Evolutionary conservation across 2,329 filamentous ascomycete species (phyloP), one percentile per base, ranked within the genome.

Genomic region (Diaporthe destruens): DNA sequence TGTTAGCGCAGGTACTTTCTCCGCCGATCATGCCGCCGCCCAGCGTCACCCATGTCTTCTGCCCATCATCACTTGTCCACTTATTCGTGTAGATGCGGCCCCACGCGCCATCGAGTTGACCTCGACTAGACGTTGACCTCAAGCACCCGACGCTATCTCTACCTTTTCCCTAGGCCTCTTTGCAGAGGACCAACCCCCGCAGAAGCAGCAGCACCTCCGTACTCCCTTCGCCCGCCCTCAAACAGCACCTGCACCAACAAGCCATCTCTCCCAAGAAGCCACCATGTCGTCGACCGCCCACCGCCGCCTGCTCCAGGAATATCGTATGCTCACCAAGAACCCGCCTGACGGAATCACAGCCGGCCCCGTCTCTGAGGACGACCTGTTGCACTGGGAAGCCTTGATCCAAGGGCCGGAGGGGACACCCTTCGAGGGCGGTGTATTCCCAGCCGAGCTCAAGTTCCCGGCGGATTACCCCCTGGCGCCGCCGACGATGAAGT

Each of bases 401-500:
- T 86, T 98, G 75, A 98, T 99, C 79, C 93, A 97, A 83, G 96
- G 96, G 0, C 96, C 96, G 16, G 95, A 98, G 80, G 96, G 93
- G 75, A 99, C 96, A 1, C 96, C 96, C 0, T 99, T 97, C 78
- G 96, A 97, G 85, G 96, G 95, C 73, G 96, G 96, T 69, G 91
- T 99, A 73, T 99, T 98, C 82, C 94, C 95, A 54, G 96, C 96
- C 34, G 95, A 98, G 83, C 90, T 99, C 78, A 95, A 92, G 79
- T 99, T 99, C 80, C 96, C 96, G 7, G 94, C 93, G 80, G 96
- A 99, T 83, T 99, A 99, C 80, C 96, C 96, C n/a, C 89, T 98
- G 7, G 93, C 95, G 77, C 96, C 96, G 74, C 96, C 96, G 11
- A 95, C 93, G 53, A 98, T 99, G 96, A 94, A 93, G 82, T 99